Base-by-base conservation (phyloP, 2,329 filamentous ascomycete species). In the Dothiorella sarmentorum region DNA sequence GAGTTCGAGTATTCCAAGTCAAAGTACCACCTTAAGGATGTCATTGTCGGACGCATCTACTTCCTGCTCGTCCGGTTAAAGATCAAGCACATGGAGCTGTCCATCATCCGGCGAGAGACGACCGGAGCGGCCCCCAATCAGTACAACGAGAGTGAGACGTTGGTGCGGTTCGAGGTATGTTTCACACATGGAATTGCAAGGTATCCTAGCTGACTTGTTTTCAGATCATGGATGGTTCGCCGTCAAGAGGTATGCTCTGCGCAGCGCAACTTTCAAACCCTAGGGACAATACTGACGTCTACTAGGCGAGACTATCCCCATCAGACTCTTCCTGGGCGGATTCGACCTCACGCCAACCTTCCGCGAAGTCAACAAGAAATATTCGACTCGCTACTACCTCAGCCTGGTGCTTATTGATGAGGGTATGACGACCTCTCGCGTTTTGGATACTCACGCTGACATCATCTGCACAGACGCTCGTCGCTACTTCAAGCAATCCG, bases 71-170 rank as follows among this genome's bases (percentile, higher is more conserved):
- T 99, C 62, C 86, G 94, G 69, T 81, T 99, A 73, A 99, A 99
- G 85, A 99, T 99, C 75, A 97, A 97, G 78, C 94, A 99, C 76
- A 99, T 99, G 94, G 94, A 99, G 78, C 79, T 99, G 63, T 96
- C 91, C 65, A 99, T 99, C 68, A 99, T 99, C 73, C 85, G 95
- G 65, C 82, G 95, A 67, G 94, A 99, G 78, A 99, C 94, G 2
- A 99, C 94, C 0, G 94, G 95, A 58, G 91, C 91, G 4, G 91
- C 94, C 20, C 94, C 94, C 6, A 99, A 99, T 73, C 95, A 99
- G 76, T 99, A 99, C 78, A 99, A 99, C 73, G 95, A 99, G 80
- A 97, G 92, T 76, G 94, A 99, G 78, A 99, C 94, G 2, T 78
- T 99, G 67, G 94, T 99, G 59, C 86, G 95, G 64, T 99, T 99